Conservation (phyloP, 2,329 filamentous ascomycete species). For the Penicillium polonicum region DNA sequence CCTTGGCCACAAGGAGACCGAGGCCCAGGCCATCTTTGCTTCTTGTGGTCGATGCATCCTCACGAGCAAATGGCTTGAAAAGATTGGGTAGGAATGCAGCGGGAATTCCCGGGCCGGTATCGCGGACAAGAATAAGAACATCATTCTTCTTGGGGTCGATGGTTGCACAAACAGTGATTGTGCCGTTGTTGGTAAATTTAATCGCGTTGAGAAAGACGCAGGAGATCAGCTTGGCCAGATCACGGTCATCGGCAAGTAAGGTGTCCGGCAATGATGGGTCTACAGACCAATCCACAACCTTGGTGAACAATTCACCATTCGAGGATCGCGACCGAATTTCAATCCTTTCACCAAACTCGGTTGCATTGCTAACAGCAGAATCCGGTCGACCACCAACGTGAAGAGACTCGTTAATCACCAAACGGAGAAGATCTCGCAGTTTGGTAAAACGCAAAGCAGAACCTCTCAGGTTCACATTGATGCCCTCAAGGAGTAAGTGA, state of each 20-base stretch:
- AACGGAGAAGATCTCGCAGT: conserved; percentile 46
- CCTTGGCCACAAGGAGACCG: conserved; percentile 70
- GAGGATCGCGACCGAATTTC: conserved; percentile 46
- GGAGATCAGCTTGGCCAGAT: conserved; percentile 62
- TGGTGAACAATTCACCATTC: conserved; percentile 45
- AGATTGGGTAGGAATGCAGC: conserved; percentile 64
- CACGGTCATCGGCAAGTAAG: conserved; percentile 58
- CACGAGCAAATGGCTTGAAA: conserved; percentile 68
- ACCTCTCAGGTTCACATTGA: conserved; percentile 35
- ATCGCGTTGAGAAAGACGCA: conserved; percentile 66
- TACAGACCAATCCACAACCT: conserved; percentile 51
- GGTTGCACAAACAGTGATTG: conserved; percentile 56
- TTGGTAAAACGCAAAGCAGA: conserved; percentile 45
- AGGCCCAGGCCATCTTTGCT: conserved; percentile 67
- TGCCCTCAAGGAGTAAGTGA: conserved; percentile 37
- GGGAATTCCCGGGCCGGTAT: conserved; percentile 68
- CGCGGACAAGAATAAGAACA: conserved; percentile 61
- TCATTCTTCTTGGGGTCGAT: conserved; percentile 54
- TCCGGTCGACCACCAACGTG: conserved; percentile 50
- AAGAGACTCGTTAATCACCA: conserved; percentile 50
- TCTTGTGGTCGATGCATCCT: conserved; percentile 66
- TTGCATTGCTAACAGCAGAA: conserved; percentile 46
- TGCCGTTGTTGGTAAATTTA: conserved; percentile 67
- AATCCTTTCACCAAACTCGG: conserved; percentile 46
- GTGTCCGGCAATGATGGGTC: conserved; percentile 48